Evolutionary conservation across 768 basidiomycete species (phyloP).

Genomic region (Tylopilus plumbeoviolaceoides): DNA sequence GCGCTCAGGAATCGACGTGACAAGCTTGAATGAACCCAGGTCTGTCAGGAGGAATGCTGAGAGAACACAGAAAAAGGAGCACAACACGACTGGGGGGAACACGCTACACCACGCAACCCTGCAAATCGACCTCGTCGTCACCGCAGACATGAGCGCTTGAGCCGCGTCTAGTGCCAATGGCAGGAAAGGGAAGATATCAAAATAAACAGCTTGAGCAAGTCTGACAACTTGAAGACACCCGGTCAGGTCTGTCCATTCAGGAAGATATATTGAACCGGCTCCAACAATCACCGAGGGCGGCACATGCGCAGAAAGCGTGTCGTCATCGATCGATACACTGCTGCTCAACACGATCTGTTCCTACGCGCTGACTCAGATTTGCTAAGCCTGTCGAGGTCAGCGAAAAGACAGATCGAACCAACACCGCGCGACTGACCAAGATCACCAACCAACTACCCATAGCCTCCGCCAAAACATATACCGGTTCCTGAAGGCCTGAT

Average conservation of each 20-base stretch:
- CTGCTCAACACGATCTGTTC: constrained; percentile 56
- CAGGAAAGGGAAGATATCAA: too few relatives aligned
- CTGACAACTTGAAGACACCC: too few relatives aligned
- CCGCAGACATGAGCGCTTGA: neutral
- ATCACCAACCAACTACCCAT: constrained; percentile 58
- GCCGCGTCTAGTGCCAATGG: too few relatives aligned
- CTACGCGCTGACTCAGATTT: constrained; percentile 51
- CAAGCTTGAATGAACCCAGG: neutral
- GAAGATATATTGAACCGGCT: too few relatives aligned
- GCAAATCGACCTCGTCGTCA: neutral
- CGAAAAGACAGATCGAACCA: constrained; percentile 25
- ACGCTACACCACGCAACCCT: neutral
- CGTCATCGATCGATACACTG: constrained; percentile 36
- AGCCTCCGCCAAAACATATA: constrained; percentile 68
- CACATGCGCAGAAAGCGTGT: constrained; percentile 45
- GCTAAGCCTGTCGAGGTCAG: constrained; percentile 37
- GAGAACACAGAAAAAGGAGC: neutral
- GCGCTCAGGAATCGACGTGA: constrained; percentile 7
- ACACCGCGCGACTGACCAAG: constrained; percentile 49
- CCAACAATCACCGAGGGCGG: too few relatives aligned
- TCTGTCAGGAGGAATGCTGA: neutral
- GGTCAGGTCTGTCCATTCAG: too few relatives aligned
- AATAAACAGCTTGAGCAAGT: too few relatives aligned
- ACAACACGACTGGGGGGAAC: neutral
- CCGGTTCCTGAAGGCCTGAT: constrained; percentile 50